Conservation (phyloP, 2,329 filamentous ascomycete genomes). For the Conoideocrella luteorostrata region DNA sequence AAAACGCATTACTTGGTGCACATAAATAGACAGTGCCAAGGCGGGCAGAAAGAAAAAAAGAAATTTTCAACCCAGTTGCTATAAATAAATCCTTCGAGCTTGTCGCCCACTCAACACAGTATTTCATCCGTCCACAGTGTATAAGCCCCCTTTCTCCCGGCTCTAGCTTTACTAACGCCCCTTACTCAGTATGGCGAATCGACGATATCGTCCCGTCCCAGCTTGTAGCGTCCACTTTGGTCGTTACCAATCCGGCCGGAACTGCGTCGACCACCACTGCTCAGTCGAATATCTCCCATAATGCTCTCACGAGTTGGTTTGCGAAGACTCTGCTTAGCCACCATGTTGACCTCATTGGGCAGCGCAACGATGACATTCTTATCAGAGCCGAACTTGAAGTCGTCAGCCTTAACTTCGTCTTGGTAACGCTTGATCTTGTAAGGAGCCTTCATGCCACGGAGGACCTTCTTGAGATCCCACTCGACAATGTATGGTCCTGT, state of each 20-base stretch:
- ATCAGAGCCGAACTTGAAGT: slow-evolving; percentile 95
- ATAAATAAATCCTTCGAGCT: too few species aligned
- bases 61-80: too few species aligned
- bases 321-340: slow-evolving; percentile 77
- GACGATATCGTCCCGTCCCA: slow-evolving; percentile 78
- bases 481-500: slow-evolving; percentile 96
- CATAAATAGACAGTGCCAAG: too few species aligned
- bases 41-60: too few species aligned
- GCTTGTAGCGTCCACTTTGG: slow-evolving; percentile 59
- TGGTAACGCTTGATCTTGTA: slow-evolving; percentile 96
- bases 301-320: slow-evolving; percentile 92
- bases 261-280: slow-evolving; percentile 42
- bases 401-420: slow-evolving; percentile 94
- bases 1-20: too few species aligned
- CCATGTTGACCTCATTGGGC: slow-evolving; percentile 97
- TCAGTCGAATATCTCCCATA: slow-evolving; percentile 49
- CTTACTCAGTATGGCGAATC: slow-evolving; percentile 58
- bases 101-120: too few species aligned
- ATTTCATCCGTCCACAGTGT: too few species aligned
- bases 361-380: slow-evolving; percentile 97
- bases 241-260: slow-evolving; percentile 45
- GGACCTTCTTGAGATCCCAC: slow-evolving; percentile 88
- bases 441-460: slow-evolving; percentile 73
- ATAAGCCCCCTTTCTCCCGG: not conserved
- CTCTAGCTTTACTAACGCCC: not conserved